phyloP scores from a whole-genome alignment of 352 stramenopile genomes.

The Pythium aristosporum region DNA sequence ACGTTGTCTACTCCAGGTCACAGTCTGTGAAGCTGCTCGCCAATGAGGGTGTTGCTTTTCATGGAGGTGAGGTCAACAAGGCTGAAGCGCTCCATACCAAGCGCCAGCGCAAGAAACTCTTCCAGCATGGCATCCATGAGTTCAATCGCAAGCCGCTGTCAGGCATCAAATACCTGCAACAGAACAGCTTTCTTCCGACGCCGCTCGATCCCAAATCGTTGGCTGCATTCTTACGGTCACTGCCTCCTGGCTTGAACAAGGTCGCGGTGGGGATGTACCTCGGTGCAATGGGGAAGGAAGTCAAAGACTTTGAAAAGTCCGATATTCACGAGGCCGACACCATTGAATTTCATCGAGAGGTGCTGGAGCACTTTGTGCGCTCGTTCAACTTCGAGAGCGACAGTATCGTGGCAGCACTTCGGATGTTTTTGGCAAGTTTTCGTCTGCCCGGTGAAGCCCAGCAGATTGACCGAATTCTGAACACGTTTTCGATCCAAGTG shows the following conservation, averaged over 20 bases:
- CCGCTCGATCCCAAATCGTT: constrained; percentile 77
- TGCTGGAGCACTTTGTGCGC: constrained; percentile 67
- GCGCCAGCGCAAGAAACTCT: constrained; percentile 77
- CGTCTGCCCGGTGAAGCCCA: constrained; percentile 83
- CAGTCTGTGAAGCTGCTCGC: constrained; percentile 23
- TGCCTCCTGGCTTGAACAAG: constrained; percentile 82
- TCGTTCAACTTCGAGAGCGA: constrained; percentile 84
- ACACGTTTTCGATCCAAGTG: constrained; percentile 82
- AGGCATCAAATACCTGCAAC: constrained; percentile 87
- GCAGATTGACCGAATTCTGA: constrained; percentile 88
- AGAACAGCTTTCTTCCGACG: constrained; percentile 74
- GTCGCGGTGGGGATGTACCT: constrained; percentile 81
- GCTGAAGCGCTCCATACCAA: constrained; percentile 58
- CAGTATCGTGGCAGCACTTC: constrained; percentile 67
- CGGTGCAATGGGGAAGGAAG: constrained; percentile 80
- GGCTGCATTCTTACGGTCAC: constrained; percentile 82
- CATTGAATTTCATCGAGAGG: constrained; percentile 81
- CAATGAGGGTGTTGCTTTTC: constrained; percentile 26
- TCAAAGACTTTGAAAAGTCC: constrained; percentile 69
- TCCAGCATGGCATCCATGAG: constrained; percentile 83
- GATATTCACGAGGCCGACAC: constrained; percentile 81
- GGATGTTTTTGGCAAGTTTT: constrained; percentile 86
- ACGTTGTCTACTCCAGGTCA: constrained; percentile 68
- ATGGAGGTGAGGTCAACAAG: constrained; percentile 33
- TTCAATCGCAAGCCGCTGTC: constrained; percentile 95